Base-by-base conservation (phyloP, 352 stramenopile species). In the Thalassiosira livingstoniorum region DNA sequence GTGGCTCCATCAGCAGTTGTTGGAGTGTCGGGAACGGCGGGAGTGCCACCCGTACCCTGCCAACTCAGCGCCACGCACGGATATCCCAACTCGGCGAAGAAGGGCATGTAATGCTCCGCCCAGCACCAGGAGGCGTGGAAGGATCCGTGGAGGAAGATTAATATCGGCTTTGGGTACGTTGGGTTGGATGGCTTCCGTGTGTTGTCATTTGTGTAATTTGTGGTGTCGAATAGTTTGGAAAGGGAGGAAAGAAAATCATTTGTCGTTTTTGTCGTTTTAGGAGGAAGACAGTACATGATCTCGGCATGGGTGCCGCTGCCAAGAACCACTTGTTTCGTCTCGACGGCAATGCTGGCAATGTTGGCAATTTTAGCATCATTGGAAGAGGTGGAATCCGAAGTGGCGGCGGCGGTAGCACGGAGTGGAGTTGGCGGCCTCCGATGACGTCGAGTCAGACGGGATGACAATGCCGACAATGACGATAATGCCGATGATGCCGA, bases 111-210 rank as follows among this genome's bases (percentile, higher is more conserved):
- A 23, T 92, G 66, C 80, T 96, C 92, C 4, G 82, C 62, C 90
- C 90, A 96, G 82, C 93, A 96, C 93, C 93, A 96, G 23, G 84
- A 83, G 23, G 78, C 87, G 75, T 96, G 93, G 79, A 96, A 96
- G 11, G 91, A 95, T 25, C 93, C 93, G 61, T 96, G 93, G 25
- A 96, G 61, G 74, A 94, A 94, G 13, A 87, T 34, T 32, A 94
- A 60, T 25, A 85, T 61, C 45, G 87, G 89, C 58, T 80, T 82
- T 0, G 70, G 31, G 51, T 87, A 27, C n/a, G 11, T 58, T 23
- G 21, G 47, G 42, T 51, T 18, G 18, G 42, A 18, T 2, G 29
- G 34, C 45, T 74, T 65, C 3, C 23, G 55, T 25, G 39, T 68
- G 10, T 51, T 78, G 4, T 64, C 53, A 31, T 57, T 78, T 11